phyloP scores from a whole-genome alignment of 2,329 filamentous ascomycete genomes.

The Fusarium solani-melongenae region DNA sequence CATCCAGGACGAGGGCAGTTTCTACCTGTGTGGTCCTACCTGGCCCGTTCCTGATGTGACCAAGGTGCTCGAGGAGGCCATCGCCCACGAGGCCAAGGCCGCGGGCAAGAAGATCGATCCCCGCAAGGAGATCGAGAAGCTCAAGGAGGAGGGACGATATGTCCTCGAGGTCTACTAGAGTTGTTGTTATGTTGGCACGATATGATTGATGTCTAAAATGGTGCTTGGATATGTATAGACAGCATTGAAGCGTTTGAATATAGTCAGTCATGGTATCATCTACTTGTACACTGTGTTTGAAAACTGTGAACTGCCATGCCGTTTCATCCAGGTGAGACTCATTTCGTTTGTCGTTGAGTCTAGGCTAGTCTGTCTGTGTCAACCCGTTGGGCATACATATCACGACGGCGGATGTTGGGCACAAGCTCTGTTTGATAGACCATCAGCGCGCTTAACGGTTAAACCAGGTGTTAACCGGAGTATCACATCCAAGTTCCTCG shows the following conservation, averaged over 20 bases:
- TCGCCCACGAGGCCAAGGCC: constrained; percentile 77
- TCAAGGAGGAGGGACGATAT: constrained; percentile 95
- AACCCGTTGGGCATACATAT: not conserved
- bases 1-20: constrained; percentile 86
- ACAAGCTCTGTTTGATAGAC: not conserved
- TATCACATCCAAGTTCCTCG: not conserved
- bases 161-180: constrained; percentile 94
- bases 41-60: constrained; percentile 99
- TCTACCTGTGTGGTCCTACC: constrained; percentile 97
- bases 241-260: constrained; percentile 42
- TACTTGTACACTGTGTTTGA: not conserved
- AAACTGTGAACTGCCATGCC: not conserved
- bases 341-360: not conserved
- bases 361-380: not conserved
- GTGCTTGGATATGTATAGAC: constrained; percentile 34
- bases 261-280: not conserved
- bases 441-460: not conserved
- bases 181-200: constrained; percentile 7
- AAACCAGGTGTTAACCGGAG: not conserved
- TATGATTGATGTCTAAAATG: constrained; percentile 32
- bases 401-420: not conserved
- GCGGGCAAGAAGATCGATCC: constrained; percentile 84
- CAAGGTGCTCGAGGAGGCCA: constrained; percentile 91
- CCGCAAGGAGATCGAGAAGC: constrained; percentile 91
- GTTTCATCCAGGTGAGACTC: not conserved